phyloP scores from a whole-genome alignment of 768 basidiomycete species.

The Hysterangium stoloniferum region DNA sequence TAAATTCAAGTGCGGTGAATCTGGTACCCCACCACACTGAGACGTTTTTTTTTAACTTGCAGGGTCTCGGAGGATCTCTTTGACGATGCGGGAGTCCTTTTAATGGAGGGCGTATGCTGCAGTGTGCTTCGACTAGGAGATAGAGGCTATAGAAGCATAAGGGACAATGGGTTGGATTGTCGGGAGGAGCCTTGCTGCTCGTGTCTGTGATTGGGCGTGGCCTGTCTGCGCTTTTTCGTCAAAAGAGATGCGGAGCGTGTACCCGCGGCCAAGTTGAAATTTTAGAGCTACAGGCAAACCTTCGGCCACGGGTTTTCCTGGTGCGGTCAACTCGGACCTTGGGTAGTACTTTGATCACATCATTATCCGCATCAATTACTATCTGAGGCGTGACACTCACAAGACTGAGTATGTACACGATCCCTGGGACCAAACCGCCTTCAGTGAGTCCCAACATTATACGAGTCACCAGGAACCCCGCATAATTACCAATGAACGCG shows the following conservation, averaged over 20 bases:
- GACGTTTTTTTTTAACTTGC: conserved; percentile 33
- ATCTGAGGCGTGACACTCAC: conserved; percentile 21
- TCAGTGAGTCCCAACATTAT: conserved; percentile 36
- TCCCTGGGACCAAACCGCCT: conserved; percentile 35
- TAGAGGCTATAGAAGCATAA: conserved; percentile 31
- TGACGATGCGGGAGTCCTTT: conserved; percentile 47
- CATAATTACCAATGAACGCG: conserved; percentile 32
- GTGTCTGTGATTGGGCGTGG: conserved; percentile 20
- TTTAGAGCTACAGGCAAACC: conserved; percentile 73
- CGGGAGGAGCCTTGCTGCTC: conserved; percentile 29
- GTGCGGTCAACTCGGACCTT: too few species aligned
- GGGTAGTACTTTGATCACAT: too few species aligned
- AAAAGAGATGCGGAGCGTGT: conserved; percentile 52
- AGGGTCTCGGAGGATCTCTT: conserved; percentile 48
- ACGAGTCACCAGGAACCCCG: conserved; percentile 29
- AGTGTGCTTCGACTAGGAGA: conserved; percentile 40
- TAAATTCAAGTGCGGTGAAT: conserved; percentile 70
- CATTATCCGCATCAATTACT: too few species aligned
- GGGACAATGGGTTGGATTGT: conserved; percentile 40
- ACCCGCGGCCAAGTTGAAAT: conserved; percentile 62
- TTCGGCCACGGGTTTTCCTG: conserved; percentile 65
- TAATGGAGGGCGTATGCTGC: conserved; percentile 51
- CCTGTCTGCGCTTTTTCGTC: conserved; percentile 21
- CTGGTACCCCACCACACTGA: conserved; percentile 48
- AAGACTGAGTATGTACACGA: conserved; percentile 32